Base-by-base conservation (phyloP, 2,329 filamentous ascomycete genomes). In the Zarea fungicola region DNA sequence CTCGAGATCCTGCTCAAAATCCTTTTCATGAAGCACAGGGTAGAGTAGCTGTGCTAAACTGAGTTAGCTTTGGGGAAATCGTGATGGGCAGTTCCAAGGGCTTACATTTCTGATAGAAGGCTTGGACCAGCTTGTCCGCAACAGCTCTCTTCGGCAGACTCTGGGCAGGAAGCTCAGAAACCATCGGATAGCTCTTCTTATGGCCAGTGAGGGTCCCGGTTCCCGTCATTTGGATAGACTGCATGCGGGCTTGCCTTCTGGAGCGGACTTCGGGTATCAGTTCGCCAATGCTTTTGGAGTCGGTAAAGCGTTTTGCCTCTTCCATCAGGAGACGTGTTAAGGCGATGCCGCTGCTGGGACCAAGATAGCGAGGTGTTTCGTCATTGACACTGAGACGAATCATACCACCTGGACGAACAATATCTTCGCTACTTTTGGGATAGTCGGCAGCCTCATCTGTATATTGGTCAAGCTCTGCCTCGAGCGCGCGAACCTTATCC, bases 251-350 rank as follows among this genome's bases (percentile, higher is more conserved):
- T 40, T 72, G 65, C 46, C 73, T 81, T 70, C 69, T 83, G 62
- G 65, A 81, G 65, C 70, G 82, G 63, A 78, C 72, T 48, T 91
- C 86, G 4, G 91, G 89, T 26, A 96, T 88, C 42, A 97, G 83
- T 57, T 96, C 90, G 50, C 89, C 90, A 63, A 97, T 96, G 56
- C 85, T 89, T 65, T 90, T 88, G 5, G 89, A 86, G 60, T 93
- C 87, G 22, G 90, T 95, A 61, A 92, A 95, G 54, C 90, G 85
- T 70, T 96, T 97, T 46, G 92, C 92, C 67, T 96, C 83, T 65
- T 96, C 91, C 87, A 99, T 96, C 10, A 99, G 84, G 57, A 97
- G 77, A 25, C 92, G 83, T 11, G 91, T 95, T 73, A 97, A 95
- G 62, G 90, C 89, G 60, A 96, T 96, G 52, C 92, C 93, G 65